phyloP scores from a whole-genome alignment of 441 rosid genomes.

The Arabidopsis lyrata region DNA sequence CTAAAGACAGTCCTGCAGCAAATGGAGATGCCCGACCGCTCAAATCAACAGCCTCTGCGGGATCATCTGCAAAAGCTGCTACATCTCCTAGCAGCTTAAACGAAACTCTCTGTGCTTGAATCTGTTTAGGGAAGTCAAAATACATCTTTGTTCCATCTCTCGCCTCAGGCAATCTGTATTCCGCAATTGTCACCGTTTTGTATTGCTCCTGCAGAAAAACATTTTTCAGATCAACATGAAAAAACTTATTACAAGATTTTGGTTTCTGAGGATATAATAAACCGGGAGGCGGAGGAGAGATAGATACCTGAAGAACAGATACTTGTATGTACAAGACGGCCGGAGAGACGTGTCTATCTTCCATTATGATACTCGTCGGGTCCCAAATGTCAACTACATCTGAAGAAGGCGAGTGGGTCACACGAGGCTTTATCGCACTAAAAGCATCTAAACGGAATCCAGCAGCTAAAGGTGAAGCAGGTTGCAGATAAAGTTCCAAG shows the following conservation, averaged over 20 bases:
- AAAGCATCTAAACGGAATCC: slow-evolving; percentile 93
- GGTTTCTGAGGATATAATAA: slow-evolving; percentile 1
- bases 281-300: slow-evolving; percentile 12
- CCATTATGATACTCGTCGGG: slow-evolving; percentile 65
- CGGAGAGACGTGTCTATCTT: slow-evolving; percentile 79
- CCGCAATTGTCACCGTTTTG: slow-evolving; percentile 79
- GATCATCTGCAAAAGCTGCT: slow-evolving; percentile 75
- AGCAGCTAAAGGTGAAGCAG: slow-evolving; percentile 74
- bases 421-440: slow-evolving; percentile 76
- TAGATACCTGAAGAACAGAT: slow-evolving; percentile 78
- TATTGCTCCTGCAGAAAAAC: slow-evolving; percentile 62
- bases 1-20: slow-evolving; percentile 79
- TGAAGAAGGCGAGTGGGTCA: slow-evolving; percentile 83
- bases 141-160: slow-evolving; percentile 85
- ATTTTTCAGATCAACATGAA: neutral
- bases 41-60: slow-evolving; percentile 73
- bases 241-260: neutral
- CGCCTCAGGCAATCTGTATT: slow-evolving; percentile 81
- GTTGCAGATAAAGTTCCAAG: slow-evolving; percentile 79
- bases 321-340: slow-evolving; percentile 82
- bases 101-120: slow-evolving; percentile 68
- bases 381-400: slow-evolving; percentile 62
- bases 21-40: slow-evolving; percentile 51
- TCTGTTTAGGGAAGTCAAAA: slow-evolving; percentile 77
- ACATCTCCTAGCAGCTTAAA: slow-evolving; percentile 89